Evolutionary conservation across 1,284 basidiomycete species (phyloP).

Genomic region (Baeospora myosura): DNA sequence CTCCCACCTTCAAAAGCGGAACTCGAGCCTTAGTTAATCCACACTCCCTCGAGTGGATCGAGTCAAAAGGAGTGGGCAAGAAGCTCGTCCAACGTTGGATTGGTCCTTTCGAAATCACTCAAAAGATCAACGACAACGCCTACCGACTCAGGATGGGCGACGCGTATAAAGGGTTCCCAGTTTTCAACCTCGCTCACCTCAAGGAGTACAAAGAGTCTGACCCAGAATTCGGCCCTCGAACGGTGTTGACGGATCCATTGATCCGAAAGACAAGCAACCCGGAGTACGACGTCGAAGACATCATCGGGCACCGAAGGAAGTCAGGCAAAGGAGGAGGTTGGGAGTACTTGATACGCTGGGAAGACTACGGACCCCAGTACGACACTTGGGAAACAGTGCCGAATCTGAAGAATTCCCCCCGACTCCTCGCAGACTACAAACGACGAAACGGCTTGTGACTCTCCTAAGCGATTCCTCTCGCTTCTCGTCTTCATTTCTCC

Average conservation of each 20-base stretch:
- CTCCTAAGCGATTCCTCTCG: too few relatives aligned
- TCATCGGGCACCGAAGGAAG: conserved; percentile 7
- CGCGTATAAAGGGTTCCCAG: conserved; percentile 19
- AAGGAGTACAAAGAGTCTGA: conserved; percentile 15
- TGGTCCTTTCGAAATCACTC: background rate
- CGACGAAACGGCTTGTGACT: background rate
- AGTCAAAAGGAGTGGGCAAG: conserved; percentile 13
- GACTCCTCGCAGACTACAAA: background rate
- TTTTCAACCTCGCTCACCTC: conserved; percentile 23
- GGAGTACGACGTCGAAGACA: conserved; percentile 15
- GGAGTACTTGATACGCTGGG: background rate
- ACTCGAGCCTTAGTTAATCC: background rate
- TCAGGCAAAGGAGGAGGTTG: too few relatives aligned
- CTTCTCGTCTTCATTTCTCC: too few relatives aligned
- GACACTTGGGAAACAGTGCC: background rate
- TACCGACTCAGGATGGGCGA: conserved; percentile 21
- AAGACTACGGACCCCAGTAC: background rate
- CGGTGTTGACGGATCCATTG: background rate
- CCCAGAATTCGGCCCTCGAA: conserved; percentile 12
- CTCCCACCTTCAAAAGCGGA: background rate
- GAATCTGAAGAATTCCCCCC: background rate
- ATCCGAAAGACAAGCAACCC: conserved; percentile 3
- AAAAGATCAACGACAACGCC: conserved; percentile 6
- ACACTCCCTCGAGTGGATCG: background rate
- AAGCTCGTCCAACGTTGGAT: conserved; percentile 18